These are phyloP conservation scores for Clitocybe nebularis DNA, from an alignment of 1,284 basidiomycete species.

Conservation along the genomic window DNA sequence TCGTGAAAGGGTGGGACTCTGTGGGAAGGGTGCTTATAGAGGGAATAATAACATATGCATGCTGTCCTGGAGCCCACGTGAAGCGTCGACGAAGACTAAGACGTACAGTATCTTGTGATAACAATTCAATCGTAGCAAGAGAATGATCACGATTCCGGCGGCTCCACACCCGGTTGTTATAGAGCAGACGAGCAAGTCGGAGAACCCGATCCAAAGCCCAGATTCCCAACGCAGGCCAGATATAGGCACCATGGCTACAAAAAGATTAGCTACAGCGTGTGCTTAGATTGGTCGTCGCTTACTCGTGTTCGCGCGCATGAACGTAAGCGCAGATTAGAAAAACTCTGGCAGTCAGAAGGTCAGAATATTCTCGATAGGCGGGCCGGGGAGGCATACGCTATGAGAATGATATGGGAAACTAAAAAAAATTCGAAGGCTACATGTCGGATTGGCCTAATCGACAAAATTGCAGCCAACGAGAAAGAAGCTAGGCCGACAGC, in stretches of 20 bases:
- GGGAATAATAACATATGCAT: conserved; percentile 30
- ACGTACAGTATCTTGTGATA: conserved; percentile 28
- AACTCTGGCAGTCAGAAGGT: conserved; percentile 17
- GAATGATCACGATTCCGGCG: conserved; percentile 12
- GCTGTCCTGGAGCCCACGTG: conserved; percentile 29
- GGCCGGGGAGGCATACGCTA: conserved; percentile 21
- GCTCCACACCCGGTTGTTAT: conserved; percentile 26
- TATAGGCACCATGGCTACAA: conserved; percentile 25
- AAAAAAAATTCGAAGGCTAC: conserved; percentile 32
- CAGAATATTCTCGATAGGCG: background rate
- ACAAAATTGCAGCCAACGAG: conserved; percentile 25
- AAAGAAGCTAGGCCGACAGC: conserved; percentile 24
- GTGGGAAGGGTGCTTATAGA: conserved; percentile 27
- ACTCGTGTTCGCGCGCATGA: conserved; percentile 26
- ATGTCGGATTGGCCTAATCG: conserved; percentile 26
- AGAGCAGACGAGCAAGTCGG: conserved; percentile 23
- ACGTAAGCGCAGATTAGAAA: conserved; percentile 29
- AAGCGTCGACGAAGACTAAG: conserved; percentile 24
- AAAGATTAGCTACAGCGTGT: background rate
- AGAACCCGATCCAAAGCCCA: conserved; percentile 29
- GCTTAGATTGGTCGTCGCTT: conserved; percentile 3
- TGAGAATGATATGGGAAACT: conserved; percentile 26
- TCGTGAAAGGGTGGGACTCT: conserved; percentile 34
- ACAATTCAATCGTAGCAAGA: conserved; percentile 25
- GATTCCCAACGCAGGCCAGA: conserved; percentile 29